These are phyloP conservation scores for Metschnikowia amazonensis DNA, from an alignment of 805 yeast species.

Conservation along the genomic window DNA sequence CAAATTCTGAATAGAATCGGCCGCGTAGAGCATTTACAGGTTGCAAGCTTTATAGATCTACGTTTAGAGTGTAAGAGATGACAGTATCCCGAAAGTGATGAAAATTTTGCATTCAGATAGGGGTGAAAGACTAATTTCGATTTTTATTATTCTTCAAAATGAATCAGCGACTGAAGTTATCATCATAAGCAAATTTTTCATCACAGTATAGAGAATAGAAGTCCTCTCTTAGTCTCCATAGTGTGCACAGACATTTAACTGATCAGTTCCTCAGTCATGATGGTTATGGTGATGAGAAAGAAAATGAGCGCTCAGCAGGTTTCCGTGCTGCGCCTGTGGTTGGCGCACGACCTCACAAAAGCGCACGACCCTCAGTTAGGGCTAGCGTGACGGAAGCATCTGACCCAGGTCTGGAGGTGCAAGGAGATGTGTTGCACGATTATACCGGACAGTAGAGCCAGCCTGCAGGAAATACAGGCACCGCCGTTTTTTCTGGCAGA, in stretches of 20 bases:
- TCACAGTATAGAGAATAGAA: slow-evolving; percentile 14
- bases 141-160: slow-evolving; percentile 16
- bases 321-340: neutral
- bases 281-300: neutral
- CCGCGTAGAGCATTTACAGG: too few species aligned
- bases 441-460: too few species aligned
- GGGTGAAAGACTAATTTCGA: slow-evolving; percentile 25
- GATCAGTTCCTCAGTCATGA: too few species aligned
- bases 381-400: neutral
- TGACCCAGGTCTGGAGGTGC: too few species aligned
- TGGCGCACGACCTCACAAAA: neutral
- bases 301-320: neutral
- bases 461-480: too few species aligned
- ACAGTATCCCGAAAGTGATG: slow-evolving; percentile 1
- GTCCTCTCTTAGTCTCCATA: slow-evolving; percentile 17
- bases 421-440: too few species aligned
- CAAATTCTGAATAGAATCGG: too few species aligned
- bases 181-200: slow-evolving; percentile 17
- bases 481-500: too few species aligned
- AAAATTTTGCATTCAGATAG: slow-evolving; percentile 20
- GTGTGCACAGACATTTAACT: slow-evolving; percentile 1
- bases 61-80: neutral
- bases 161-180: slow-evolving; percentile 17
- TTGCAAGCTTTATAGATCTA: too few species aligned
- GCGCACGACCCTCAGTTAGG: slow-evolving; percentile 3